Evolutionary conservation across 768 basidiomycete species (phyloP).

Genomic region (Sarcomyxa edulis): DNA sequence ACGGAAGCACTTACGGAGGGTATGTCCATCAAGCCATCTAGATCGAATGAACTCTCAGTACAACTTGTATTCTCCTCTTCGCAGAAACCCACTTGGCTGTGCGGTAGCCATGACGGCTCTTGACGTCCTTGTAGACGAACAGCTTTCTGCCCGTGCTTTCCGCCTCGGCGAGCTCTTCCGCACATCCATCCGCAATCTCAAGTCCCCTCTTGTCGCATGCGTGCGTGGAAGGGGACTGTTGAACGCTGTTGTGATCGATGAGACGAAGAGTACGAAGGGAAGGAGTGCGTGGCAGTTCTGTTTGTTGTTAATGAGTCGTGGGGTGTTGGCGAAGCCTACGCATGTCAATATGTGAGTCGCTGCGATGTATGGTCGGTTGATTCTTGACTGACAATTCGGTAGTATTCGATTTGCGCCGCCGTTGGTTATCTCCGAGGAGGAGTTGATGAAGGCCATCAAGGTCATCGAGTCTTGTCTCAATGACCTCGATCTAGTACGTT

Average conservation of each 20-base stretch:
- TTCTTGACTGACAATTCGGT: constrained; percentile 5
- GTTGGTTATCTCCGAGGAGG: constrained; percentile 87
- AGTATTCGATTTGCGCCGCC: constrained; percentile 97
- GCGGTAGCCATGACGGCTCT: constrained; percentile 95
- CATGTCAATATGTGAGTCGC: constrained; percentile 83
- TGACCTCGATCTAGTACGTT: constrained; percentile 74
- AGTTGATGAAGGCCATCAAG: constrained; percentile 66
- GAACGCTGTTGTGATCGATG: constrained; percentile 93
- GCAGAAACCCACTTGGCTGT: constrained; percentile 88
- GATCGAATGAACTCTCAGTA: too few relatives aligned
- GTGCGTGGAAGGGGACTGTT: constrained; percentile 87
- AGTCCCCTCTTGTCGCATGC: constrained; percentile 65
- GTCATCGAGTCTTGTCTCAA: constrained; percentile 73
- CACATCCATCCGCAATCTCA: constrained; percentile 46
- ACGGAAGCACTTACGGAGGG: constrained; percentile 96
- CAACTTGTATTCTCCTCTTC: constrained; percentile 1
- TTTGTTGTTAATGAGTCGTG: constrained; percentile 83
- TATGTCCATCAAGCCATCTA: constrained; percentile 36
- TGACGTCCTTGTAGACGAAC: constrained; percentile 85
- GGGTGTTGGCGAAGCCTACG: constrained; percentile 93
- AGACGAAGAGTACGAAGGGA: constrained; percentile 67
- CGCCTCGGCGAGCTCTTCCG: constrained; percentile 82
- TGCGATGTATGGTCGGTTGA: neutral
- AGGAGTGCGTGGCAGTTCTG: constrained; percentile 96
- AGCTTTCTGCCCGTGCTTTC: constrained; percentile 76